Percentiles rank a stretch among this genome's conserved stretches.
Evolutionary conservation across 768 basidiomycete species (phyloP).

Genomic region (Lyophyllum atratum): DNA sequence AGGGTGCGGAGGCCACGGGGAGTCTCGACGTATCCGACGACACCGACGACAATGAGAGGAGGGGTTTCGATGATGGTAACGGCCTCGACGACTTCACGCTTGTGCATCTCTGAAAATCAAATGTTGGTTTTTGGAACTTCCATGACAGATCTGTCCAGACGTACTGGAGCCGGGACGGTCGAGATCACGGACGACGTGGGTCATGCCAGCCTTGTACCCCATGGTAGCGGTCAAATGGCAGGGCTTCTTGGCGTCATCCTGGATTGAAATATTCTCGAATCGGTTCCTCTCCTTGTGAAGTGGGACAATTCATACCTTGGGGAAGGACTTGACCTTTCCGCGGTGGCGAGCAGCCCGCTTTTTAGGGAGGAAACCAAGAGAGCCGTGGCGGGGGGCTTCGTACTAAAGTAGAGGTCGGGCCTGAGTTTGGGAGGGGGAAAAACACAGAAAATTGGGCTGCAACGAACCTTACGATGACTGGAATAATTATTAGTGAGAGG

Average conservation of each 20-base stretch:
- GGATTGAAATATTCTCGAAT: conserved; percentile 5
- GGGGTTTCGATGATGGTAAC: conserved; percentile 96
- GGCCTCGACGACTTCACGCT: conserved; percentile 98
- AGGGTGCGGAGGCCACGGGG: conserved; percentile 98
- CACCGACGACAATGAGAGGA: conserved; percentile 94
- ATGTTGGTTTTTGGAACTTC: background rate
- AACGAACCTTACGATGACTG: conserved; percentile 86
- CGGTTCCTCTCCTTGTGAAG: background rate
- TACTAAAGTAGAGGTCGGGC: conserved; percentile 52
- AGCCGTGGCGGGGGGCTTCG: conserved; percentile 98
- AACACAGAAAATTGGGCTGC: background rate
- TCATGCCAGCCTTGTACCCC: conserved; percentile 99
- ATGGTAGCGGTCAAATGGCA: conserved; percentile 97
- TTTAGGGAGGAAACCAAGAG: conserved; percentile 94
- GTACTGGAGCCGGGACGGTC: conserved; percentile 98
- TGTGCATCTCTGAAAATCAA: conserved; percentile 89
- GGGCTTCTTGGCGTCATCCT: conserved; percentile 99
- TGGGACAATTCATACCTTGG: conserved; percentile 68
- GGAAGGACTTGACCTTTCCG: conserved; percentile 99
- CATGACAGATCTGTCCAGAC: conserved; percentile 33
- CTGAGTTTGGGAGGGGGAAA: background rate
- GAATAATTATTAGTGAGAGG: conserved; percentile 15
- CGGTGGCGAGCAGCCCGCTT: conserved; percentile 97
- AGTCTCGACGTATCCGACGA: conserved; percentile 99
- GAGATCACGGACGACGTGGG: conserved; percentile 97